Base-by-base conservation (phyloP, 208 protist genomes). In the Trypanosoma congolense region DNA sequence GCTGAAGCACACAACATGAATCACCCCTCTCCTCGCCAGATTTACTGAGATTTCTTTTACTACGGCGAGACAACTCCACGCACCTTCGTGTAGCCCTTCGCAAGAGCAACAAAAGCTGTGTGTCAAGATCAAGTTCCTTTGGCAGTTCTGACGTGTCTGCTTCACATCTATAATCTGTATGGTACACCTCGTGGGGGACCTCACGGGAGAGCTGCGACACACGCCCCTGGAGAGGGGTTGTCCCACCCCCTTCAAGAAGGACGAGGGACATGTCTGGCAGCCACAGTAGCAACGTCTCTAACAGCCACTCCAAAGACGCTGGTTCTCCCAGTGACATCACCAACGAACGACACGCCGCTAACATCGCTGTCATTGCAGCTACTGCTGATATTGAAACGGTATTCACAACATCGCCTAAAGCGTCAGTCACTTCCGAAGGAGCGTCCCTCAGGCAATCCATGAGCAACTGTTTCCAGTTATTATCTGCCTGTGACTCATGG, bases 231-330 rank as follows among this genome's bases (percentile, higher is more conserved):
- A 38, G 33, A 16, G 33, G 25, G 8, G 31, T 26, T 19, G 5
- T n/a, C n/a, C 10, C 48, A 1, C 47, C 30, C 18, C 26, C 41
- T 9, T 40, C 50, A 14, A 33, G 9, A 24, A 66, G 18, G 12
- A 54, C 52, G 2, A 58, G 26, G 18, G 10, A 25, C 60, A 66
- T 66, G 35, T 45, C 51, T 19, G 60, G 60, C 21, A 66, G 24
- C 60, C 60, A 66, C 42, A 66, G 25, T 21, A 66, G 52, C 26
- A 30, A 41, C 16, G 52, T 42, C 2, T 30, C 16, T 21, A 57
- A 41, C 0, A 66, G 4, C 21, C 5, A 22, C 25, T 59, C 60
- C 19, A 40, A 29, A 45, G 24, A 46, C n/a, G 45, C 42, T 18
- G 28, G 3, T 10, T 56, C 48, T 12, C 33, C 29, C 1, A 54